Evolutionary conservation across 2,329 filamentous ascomycete genomes (phyloP).

Genomic region (Fusarium liriodendri): DNA sequence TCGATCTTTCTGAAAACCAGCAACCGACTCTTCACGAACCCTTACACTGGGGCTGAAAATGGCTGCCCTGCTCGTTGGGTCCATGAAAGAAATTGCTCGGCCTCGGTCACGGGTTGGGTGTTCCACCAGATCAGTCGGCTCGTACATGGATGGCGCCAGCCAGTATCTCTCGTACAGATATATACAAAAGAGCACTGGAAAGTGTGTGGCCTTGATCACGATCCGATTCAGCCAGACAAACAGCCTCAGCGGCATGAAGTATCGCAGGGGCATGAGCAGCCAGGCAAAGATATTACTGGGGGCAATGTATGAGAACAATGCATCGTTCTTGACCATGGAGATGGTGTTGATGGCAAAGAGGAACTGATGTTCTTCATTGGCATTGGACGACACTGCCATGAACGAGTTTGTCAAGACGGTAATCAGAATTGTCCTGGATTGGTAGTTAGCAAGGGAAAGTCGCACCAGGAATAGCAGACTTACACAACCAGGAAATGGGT

Average conservation of each 20-base stretch:
- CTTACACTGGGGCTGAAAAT: slow-evolving; percentile 80
- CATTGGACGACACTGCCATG: slow-evolving; percentile 93
- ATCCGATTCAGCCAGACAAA: slow-evolving; percentile 91
- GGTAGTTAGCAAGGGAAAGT: slow-evolving; percentile 7
- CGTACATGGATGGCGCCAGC: slow-evolving; percentile 80
- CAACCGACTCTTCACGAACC: slow-evolving; percentile 85
- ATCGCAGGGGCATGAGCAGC: slow-evolving; percentile 86
- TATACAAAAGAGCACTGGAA: slow-evolving; percentile 87
- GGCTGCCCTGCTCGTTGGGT: slow-evolving; percentile 65
- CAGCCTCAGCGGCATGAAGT: slow-evolving; percentile 79
- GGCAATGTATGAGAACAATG: slow-evolving; percentile 92
- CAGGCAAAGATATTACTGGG: slow-evolving; percentile 93
- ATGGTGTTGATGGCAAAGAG: slow-evolving; percentile 97
- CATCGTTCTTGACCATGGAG: slow-evolving; percentile 98
- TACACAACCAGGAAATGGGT: slow-evolving; percentile 93
- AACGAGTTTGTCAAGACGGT: slow-evolving; percentile 97
- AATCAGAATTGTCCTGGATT: slow-evolving; percentile 81
- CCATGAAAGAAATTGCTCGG: slow-evolving; percentile 66
- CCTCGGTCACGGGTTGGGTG: slow-evolving; percentile 65
- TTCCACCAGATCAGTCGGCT: slow-evolving; percentile 88
- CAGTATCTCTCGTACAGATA: slow-evolving; percentile 88
- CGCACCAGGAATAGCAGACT: slow-evolving; percentile 38
- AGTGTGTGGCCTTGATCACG: slow-evolving; percentile 91
- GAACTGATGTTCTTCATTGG: slow-evolving; percentile 92
- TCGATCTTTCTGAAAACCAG: slow-evolving; percentile 88